These are phyloP conservation scores for Aureobasidium vineae DNA, from an alignment of 2,329 filamentous ascomycete genomes.

Conservation along the genomic window DNA sequence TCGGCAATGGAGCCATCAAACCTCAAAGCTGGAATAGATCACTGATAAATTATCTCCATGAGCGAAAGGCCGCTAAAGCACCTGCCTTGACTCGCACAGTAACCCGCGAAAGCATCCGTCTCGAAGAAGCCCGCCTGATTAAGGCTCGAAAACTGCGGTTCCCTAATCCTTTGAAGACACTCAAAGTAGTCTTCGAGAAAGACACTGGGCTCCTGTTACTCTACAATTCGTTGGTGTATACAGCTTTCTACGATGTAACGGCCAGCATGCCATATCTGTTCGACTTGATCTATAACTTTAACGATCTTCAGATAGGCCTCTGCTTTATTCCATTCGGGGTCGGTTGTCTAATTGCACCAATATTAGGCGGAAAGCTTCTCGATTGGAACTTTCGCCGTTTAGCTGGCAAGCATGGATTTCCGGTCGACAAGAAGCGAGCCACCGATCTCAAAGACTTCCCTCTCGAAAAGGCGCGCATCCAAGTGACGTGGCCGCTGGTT, in stretches of 20 bases:
- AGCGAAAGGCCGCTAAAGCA: constrained; percentile 28
- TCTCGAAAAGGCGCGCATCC: constrained; percentile 48
- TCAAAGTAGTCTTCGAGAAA: constrained; percentile 44
- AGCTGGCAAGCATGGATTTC: constrained; percentile 60
- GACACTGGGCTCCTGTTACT: constrained; percentile 42
- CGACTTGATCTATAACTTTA: constrained; percentile 47
- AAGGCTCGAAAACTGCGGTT: constrained; percentile 41
- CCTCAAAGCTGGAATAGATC: constrained; percentile 36
- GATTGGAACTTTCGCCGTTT: constrained; percentile 73
- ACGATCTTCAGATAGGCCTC: constrained; percentile 49
- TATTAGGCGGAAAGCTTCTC: constrained; percentile 55
- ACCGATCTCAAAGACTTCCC: constrained; percentile 54
- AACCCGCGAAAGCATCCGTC: constrained; percentile 32
- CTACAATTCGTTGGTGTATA: constrained; percentile 45
- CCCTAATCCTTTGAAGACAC: constrained; percentile 47
- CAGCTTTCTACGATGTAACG: constrained; percentile 50
- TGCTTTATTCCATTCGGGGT: constrained; percentile 43
- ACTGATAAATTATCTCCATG: constrained; percentile 34
- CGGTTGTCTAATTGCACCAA: constrained; percentile 41
- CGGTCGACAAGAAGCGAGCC: constrained; percentile 59
- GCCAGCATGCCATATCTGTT: constrained; percentile 50
- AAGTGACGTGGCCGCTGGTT: constrained; percentile 43
- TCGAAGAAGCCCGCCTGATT: constrained; percentile 33
- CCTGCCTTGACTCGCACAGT: constrained; percentile 31
- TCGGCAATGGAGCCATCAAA: constrained; percentile 41